Percentiles rank a stretch among this genome's conserved stretches.
These are phyloP conservation scores for Brettanomyces sp. DNA, from an alignment of 805 yeast species.

Conservation along the genomic window DNA sequence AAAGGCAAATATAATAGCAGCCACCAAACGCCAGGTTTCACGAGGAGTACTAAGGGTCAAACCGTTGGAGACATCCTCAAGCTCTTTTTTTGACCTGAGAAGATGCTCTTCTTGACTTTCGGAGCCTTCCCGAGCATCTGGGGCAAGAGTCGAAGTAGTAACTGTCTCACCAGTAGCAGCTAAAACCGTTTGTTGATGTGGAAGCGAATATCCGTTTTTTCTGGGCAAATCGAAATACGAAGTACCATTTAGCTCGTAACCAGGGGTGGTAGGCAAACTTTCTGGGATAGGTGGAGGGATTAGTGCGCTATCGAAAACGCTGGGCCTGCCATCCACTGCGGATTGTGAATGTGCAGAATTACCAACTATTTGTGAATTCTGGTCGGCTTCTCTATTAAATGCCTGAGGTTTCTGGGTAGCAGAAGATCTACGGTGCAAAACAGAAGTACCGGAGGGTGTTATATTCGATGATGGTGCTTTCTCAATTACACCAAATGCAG, in stretches of 20 bases:
- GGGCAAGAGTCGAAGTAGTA: background rate
- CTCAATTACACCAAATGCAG: no score
- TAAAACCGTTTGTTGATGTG: conserved; percentile 6
- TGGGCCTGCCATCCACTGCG: no score
- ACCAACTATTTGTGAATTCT: no score
- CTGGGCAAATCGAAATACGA: conserved; percentile 14
- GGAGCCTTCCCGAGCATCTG: background rate
- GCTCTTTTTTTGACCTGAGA: background rate
- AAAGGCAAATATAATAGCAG: conserved; percentile 32
- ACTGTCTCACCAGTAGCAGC: background rate
- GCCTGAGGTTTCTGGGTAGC: background rate
- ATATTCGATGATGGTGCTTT: no score
- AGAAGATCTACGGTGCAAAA: background rate
- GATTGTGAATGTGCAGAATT: no score
- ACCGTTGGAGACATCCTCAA: conserved; percentile 10
- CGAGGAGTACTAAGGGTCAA: conserved; percentile 32
- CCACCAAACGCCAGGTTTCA: conserved; percentile 32
- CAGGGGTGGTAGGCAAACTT: conserved; percentile 33
- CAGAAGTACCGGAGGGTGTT: no score
- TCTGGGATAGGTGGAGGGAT: conserved; percentile 32
- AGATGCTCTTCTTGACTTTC: background rate
- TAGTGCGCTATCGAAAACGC: background rate
- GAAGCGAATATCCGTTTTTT: conserved; percentile 1
- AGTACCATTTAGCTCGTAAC: conserved; percentile 21
- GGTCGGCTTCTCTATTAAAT: background rate